These are phyloP conservation scores for Colletotrichum tanaceti DNA, from an alignment of 2,329 filamentous ascomycete species.

Conservation along the genomic window DNA sequence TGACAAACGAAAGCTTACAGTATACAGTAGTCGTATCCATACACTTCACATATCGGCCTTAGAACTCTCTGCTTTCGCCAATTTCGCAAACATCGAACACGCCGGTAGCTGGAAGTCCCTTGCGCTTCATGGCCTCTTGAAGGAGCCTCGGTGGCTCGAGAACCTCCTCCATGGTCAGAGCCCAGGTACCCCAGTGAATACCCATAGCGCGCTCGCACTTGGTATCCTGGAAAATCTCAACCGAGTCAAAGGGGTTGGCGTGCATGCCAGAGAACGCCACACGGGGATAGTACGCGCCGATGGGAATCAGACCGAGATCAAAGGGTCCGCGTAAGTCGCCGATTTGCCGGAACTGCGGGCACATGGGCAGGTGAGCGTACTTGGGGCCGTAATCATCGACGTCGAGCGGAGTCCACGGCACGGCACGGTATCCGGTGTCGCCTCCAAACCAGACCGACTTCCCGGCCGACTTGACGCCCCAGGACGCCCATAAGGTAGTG, in stretches of 20 bases:
- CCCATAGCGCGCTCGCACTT: constrained; percentile 81
- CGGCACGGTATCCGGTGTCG: constrained; percentile 89
- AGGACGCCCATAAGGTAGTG: constrained; percentile 88
- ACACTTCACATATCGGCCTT: constrained; percentile 41
- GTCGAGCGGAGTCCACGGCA: constrained; percentile 71
- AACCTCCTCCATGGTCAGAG: constrained; percentile 85
- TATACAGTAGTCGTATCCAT: not conserved
- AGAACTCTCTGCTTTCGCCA: constrained; percentile 84
- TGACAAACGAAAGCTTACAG: not conserved
- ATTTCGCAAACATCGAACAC: constrained; percentile 87
- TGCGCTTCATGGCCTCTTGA: constrained; percentile 75
- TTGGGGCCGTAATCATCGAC: constrained; percentile 78
- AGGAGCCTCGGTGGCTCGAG: constrained; percentile 82
- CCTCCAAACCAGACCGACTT: constrained; percentile 89
- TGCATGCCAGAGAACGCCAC: constrained; percentile 83
- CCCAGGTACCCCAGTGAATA: constrained; percentile 95
- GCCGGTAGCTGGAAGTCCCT: constrained; percentile 75
- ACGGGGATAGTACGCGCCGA: constrained; percentile 86
- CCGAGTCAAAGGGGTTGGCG: constrained; percentile 85
- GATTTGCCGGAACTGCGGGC: constrained; percentile 88
- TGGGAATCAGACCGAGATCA: constrained; percentile 91
- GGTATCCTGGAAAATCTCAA: constrained; percentile 90
- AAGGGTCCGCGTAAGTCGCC: constrained; percentile 85
- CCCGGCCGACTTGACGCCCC: constrained; percentile 79
- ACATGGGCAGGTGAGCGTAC: constrained; percentile 74